These are phyloP conservation scores for Annona squamosa DNA, from an alignment of 164 flowering plant genomes.

Conservation along the genomic window DNA sequence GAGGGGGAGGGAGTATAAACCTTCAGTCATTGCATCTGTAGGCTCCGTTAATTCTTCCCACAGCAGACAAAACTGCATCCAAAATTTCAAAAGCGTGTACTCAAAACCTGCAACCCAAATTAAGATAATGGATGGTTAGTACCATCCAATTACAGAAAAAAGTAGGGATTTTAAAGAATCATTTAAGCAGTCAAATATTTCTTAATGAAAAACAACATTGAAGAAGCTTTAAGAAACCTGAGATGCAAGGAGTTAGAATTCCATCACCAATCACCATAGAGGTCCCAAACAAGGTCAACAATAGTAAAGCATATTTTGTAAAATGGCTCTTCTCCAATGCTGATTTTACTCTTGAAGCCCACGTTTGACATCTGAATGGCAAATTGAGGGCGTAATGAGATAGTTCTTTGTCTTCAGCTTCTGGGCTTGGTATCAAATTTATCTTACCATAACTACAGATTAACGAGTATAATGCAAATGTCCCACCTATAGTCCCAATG, in stretches of 20 bases:
- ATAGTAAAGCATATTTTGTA: constrained; percentile 16
- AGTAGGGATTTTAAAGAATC: too few relatives aligned
- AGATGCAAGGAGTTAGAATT: constrained; percentile 26
- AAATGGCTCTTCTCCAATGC: constrained; percentile 15
- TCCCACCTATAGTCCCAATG: constrained; percentile 16
- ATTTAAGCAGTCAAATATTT: background rate
- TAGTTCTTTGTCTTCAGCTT: constrained; percentile 3
- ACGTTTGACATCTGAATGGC: constrained; percentile 9
- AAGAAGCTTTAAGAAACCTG: constrained; percentile 12
- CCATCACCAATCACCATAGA: constrained; percentile 36
- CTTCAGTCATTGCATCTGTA: constrained; percentile 13
- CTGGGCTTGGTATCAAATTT: constrained; percentile 22
- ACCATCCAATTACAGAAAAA: background rate
- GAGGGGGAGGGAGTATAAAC: constrained; percentile 1
- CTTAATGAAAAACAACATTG: background rate
- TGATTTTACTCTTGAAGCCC: constrained; percentile 20
- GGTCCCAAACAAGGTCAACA: constrained; percentile 25
- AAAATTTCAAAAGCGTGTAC: background rate
- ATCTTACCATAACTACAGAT: constrained; percentile 26
- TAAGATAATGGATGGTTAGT: background rate
- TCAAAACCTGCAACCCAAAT: background rate
- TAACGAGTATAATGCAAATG: constrained; percentile 26
- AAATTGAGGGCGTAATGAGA: constrained; percentile 18
- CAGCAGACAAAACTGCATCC: constrained; percentile 22
- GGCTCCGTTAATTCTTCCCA: constrained; percentile 22